Conservation (phyloP, 768 basidiomycete species). For the Auricularia sp. region DNA sequence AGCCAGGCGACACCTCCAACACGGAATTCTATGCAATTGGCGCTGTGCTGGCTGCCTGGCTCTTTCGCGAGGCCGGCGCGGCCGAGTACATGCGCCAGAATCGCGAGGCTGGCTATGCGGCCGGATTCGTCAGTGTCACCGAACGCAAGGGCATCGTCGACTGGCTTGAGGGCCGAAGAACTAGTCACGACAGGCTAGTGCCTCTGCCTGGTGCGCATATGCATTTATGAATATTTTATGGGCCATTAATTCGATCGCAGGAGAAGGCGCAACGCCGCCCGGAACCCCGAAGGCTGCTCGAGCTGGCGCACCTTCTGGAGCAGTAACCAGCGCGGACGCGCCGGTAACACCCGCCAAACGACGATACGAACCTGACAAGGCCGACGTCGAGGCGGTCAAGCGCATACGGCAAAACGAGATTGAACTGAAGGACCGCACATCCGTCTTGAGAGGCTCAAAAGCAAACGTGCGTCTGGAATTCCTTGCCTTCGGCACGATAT, state of each 20-base stretch:
- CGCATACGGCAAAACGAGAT: slow-evolving; percentile 66
- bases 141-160: slow-evolving; percentile 82
- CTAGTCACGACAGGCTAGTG: slow-evolving; percentile 42
- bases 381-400: slow-evolving; percentile 80
- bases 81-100: slow-evolving; percentile 88
- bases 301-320: slow-evolving; percentile 4
- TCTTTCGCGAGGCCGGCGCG: slow-evolving; percentile 57
- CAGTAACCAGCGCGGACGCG: slow-evolving; percentile 21
- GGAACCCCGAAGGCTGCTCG: slow-evolving; percentile 35
- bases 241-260: slow-evolving; percentile 15
- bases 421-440: slow-evolving; percentile 74
- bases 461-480: slow-evolving; percentile 53
- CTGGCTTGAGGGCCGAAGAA: slow-evolving; percentile 60
- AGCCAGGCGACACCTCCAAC: slow-evolving; percentile 32
- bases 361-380: slow-evolving; percentile 66
- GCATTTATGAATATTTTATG: slow-evolving; percentile 4
- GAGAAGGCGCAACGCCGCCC: slow-evolving; percentile 52
- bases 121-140: slow-evolving; percentile 70
- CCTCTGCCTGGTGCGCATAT: slow-evolving; percentile 33
- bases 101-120: slow-evolving; percentile 59
- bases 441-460: slow-evolving; percentile 75
- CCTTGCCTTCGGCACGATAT: background rate
- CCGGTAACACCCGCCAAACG: slow-evolving; percentile 51
- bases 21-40: slow-evolving; percentile 71
- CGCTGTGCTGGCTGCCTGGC: slow-evolving; percentile 79